Evolutionary conservation across 2,329 filamentous ascomycete genomes (phyloP).

Genomic region (Trichoderma oligosporum): DNA sequence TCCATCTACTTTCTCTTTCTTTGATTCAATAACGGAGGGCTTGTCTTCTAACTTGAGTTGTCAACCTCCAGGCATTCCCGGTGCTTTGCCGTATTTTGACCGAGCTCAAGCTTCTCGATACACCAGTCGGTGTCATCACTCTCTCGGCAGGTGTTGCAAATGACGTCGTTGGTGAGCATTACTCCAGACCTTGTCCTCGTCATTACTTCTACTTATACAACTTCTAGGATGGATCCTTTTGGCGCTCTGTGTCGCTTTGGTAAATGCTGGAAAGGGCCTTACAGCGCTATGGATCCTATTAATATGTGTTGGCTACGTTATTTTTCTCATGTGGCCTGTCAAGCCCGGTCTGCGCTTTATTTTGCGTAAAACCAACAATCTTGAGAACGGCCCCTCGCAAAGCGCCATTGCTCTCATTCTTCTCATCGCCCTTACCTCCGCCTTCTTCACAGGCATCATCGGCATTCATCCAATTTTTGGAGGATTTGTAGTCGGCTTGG

Average conservation of each 20-base stretch:
- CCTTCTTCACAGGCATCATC: constrained; percentile 86
- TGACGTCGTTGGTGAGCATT: constrained; percentile 54
- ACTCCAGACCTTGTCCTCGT: neutral
- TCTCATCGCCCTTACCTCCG: constrained; percentile 70
- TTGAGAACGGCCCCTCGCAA: constrained; percentile 86
- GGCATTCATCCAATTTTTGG: constrained; percentile 94
- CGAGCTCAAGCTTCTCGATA: constrained; percentile 79
- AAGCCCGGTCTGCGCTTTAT: constrained; percentile 72
- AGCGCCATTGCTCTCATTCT: constrained; percentile 78
- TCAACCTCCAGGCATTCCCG: constrained; percentile 63
- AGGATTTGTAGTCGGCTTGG: constrained; percentile 82
- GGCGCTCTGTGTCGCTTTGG: constrained; percentile 86
- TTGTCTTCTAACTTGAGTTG: constrained; percentile 89
- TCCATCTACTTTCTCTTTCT: too few relatives aligned
- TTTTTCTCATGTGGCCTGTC: constrained; percentile 71
- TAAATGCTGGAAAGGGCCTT: constrained; percentile 80
- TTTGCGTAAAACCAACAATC: constrained; percentile 67
- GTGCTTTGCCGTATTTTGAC: constrained; percentile 92
- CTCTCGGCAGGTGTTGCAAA: constrained; percentile 90
- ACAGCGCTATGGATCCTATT: constrained; percentile 83
- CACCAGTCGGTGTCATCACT: constrained; percentile 81
- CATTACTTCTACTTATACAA: neutral
- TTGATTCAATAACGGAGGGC: constrained; percentile 56
- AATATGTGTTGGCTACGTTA: constrained; percentile 66
- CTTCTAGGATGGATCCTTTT: constrained; percentile 71